Percentiles rank a stretch among this genome's conserved stretches.
These are phyloP conservation scores for Saturnispora sekii DNA, from an alignment of 805 yeast genomes.

Conservation along the genomic window DNA sequence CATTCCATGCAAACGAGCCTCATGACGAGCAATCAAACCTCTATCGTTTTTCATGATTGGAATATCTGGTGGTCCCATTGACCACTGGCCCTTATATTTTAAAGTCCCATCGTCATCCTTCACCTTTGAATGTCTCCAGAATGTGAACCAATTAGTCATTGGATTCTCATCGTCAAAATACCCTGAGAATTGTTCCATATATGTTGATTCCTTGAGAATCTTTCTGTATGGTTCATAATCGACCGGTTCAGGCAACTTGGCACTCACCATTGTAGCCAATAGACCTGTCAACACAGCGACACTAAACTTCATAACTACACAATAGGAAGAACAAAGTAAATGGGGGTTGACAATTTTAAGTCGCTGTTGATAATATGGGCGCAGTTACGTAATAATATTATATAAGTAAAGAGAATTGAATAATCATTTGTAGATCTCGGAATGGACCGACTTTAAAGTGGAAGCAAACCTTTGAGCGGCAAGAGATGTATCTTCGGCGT, in stretches of 20 bases:
- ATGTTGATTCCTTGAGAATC: slow-evolving; percentile 18
- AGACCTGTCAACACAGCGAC: neutral
- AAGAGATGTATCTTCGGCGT: slow-evolving; percentile 15
- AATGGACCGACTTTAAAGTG: slow-evolving; percentile 16
- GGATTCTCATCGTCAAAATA: slow-evolving; percentile 64
- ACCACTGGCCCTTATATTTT: slow-evolving; percentile 68
- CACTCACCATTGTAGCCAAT: neutral
- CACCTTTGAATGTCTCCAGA: slow-evolving; percentile 57
- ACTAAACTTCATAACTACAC: neutral
- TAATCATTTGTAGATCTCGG: slow-evolving; percentile 8
- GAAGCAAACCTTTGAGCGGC: slow-evolving; percentile 24
- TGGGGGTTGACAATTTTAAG: no score
- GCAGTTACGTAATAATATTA: neutral
- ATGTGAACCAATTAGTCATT: slow-evolving; percentile 29
- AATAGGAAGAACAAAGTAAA: neutral
- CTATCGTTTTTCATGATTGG: slow-evolving; percentile 58
- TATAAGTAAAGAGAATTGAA: neutral
- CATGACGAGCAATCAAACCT: slow-evolving; percentile 67
- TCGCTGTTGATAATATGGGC: no score
- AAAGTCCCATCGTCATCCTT: slow-evolving; percentile 43
- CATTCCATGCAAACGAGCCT: slow-evolving; percentile 78
- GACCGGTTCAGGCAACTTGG: neutral
- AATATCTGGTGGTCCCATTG: slow-evolving; percentile 51
- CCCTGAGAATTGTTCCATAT: slow-evolving; percentile 27
- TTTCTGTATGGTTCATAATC: slow-evolving; percentile 16